Evolutionary conservation across 2,329 filamentous ascomycete species (phyloP), one percentile per base, ranked within the genome.

Genomic region (Geosmithia flava): DNA sequence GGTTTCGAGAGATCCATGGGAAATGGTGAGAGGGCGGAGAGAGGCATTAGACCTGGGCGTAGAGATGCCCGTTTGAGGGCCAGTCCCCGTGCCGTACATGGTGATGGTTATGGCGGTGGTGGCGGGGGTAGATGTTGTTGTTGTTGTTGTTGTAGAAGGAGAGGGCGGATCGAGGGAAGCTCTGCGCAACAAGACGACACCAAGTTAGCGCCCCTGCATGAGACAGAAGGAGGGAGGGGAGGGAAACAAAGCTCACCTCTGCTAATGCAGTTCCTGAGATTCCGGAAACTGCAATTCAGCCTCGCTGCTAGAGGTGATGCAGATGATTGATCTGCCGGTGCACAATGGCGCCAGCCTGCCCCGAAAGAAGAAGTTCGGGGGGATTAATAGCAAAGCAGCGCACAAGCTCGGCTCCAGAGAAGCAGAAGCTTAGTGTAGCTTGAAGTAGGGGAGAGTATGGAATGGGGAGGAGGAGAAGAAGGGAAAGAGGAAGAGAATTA

Each of bases 11-110:
- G 87, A 88, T 65, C 94, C 93, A 69, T 98, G 93, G 55, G 82
- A 78, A 62, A 98, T 78, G 59, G 86, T 88, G 62, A 98, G 81
- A 53, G 93, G 91, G 56, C 93, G 87, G 56, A 96, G 81, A 54
- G 91, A 95, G 56, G 89, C 83, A 58, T 87, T 93, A 49, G 91
- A 95, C 70, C 93, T 85, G 59, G 93, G 93, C 58, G 93, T 98
- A 56, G 90, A 94, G 63, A 95, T 89, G 70, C 93, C 93, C 72
- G 93, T 98, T 70, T 95, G 90, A 53, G 87, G 82, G 70, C 85
- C 87, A 51, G 83, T 87, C 59, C 73, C 76, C 61, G 85, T 81
- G 69, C 87, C 87, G 79, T 93, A 94, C 89, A 95, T 95, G 67
- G 60, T 80, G 68, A 57, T 30, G 33, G 44, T 46, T 40, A n/a